These are phyloP conservation scores for Scytalidium lignicola DNA, from an alignment of 2,329 filamentous ascomycete genomes.

Conservation along the genomic window DNA sequence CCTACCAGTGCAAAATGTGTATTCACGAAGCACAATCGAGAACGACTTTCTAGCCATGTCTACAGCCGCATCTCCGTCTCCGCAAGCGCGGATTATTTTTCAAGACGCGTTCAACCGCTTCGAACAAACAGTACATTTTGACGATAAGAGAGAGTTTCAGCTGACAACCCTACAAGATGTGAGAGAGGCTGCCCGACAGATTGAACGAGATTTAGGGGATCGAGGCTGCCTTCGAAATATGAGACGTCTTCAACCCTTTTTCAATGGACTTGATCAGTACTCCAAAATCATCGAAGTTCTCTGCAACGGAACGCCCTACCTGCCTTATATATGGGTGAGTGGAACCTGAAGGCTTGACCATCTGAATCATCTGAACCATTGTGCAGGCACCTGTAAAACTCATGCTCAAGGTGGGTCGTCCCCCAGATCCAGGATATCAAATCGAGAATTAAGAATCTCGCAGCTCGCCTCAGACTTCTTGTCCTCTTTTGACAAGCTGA, in stretches of 20 bases:
- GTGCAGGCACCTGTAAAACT: constrained; percentile 27
- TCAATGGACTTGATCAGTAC: constrained; percentile 5
- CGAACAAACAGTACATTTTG: no score
- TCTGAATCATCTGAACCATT: no score
- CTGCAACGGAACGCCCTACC: constrained; percentile 3
- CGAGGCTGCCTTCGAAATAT: constrained; percentile 4
- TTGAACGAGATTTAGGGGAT: constrained; percentile 3
- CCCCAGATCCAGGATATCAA: not conserved
- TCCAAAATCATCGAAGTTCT: constrained; percentile 7
- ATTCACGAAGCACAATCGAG: no score
- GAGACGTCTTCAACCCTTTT: constrained; percentile 5
- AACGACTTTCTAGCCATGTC: no score
- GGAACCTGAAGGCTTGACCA: no score
- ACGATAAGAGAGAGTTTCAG: no score
- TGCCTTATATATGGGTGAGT: constrained; percentile 4
- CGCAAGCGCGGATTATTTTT: no score
- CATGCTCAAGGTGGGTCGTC: constrained; percentile 21
- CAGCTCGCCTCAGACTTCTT: constrained; percentile 21
- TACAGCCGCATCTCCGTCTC: no score
- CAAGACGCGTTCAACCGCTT: no score
- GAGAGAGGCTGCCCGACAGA: constrained; percentile 1
- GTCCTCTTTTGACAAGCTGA: constrained; percentile 26
- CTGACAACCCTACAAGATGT: constrained; percentile 2
- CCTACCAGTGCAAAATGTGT: no score
- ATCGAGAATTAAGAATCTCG: not conserved